Evolutionary conservation across 1,284 basidiomycete species (phyloP).

Genomic region (Rhodotorula sp.): DNA sequence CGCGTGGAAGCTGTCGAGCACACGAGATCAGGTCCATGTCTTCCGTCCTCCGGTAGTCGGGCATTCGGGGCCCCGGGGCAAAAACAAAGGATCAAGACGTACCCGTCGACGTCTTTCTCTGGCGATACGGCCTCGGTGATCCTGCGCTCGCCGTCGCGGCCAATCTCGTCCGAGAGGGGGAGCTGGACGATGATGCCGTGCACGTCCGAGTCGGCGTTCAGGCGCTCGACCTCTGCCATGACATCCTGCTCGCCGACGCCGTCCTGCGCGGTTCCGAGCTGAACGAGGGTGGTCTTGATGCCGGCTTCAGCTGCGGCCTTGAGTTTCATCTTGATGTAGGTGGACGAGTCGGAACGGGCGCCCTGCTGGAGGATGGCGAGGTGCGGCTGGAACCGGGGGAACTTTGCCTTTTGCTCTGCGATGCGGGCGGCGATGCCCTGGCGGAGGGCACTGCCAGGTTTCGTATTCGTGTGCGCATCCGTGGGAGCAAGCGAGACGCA

Average conservation of each 20-base stretch:
- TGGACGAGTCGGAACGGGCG: slow-evolving; percentile 79
- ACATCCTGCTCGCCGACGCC: slow-evolving; percentile 72
- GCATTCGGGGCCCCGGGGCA: no score
- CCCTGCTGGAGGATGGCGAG: slow-evolving; percentile 95
- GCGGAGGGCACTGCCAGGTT: slow-evolving; percentile 66
- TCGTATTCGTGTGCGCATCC: not conserved
- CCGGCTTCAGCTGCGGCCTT: slow-evolving; percentile 95
- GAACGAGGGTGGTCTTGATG: slow-evolving; percentile 81
- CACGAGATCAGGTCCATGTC: not conserved
- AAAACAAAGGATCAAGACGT: slow-evolving; percentile 41
- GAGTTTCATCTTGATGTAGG: slow-evolving; percentile 97
- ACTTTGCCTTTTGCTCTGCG: slow-evolving; percentile 58
- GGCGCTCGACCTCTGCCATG: slow-evolving; percentile 70
- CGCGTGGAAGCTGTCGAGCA: slow-evolving; percentile 76
- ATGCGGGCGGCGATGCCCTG: slow-evolving; percentile 62
- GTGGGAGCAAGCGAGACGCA: not conserved
- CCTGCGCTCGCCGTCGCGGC: slow-evolving; percentile 77
- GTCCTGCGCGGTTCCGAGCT: slow-evolving; percentile 45
- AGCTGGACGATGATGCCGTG: slow-evolving; percentile 95
- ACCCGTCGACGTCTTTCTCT: slow-evolving; percentile 97
- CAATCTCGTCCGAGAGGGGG: slow-evolving; percentile 85
- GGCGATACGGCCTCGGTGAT: slow-evolving; percentile 94
- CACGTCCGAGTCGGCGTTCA: slow-evolving; percentile 80
- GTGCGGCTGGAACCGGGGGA: slow-evolving; percentile 82
- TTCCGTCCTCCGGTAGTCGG: not conserved